Base-by-base conservation (phyloP, 2,329 filamentous ascomycete genomes). In the Raffaelea albimanens region DNA sequence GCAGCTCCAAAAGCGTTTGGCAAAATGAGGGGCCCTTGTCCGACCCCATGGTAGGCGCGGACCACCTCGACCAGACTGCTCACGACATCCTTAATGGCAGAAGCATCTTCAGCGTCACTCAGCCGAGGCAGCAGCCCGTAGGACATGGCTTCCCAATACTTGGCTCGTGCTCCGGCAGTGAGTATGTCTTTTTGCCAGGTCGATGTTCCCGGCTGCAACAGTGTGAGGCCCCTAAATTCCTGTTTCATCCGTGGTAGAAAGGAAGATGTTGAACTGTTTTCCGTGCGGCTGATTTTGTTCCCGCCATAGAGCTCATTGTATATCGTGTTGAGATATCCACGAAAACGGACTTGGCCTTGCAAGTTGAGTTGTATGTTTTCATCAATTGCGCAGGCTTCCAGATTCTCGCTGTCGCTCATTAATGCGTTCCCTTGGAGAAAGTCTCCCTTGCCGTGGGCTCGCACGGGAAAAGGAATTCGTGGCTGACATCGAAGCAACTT, bases 1-100 rank as follows among this genome's bases (percentile, higher is more conserved):
- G 42, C 48, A 4, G 36, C 44, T 2, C 50, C 53, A 25, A 53
- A 49, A 2, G 50, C 47, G 23, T 53, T 55, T 46, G 52, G 45
- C 5, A 55, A 29, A 7, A 53, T 46, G 7, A 49, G 38, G 14
- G 21, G 29, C n/a, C 41, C 44, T 18, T 33, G 29, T 2, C 41
- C 23, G 4, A 48, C 43, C 11, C 49, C 51, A 13, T 53, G 53
- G 36, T 52, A 52, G 2, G 53, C 50, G 11, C 44, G 46, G 40
- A 55, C 34, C 7, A 47, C 48, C 16, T 53, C 50, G 1, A 42
- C 36, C 2, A 55, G 40, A 20, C 52, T 48, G 22, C 18, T 9
- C 14, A 52, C 43, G 2, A 44, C 25, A 8, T 52, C 45, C 4
- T 40, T 44, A 20, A 49, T 44, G 18, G 46, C 43, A 3, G 36